Evolutionary conservation across 495 filamentous ascomycete species (phyloP).

Genomic region (Daldinia vernicosa): DNA sequence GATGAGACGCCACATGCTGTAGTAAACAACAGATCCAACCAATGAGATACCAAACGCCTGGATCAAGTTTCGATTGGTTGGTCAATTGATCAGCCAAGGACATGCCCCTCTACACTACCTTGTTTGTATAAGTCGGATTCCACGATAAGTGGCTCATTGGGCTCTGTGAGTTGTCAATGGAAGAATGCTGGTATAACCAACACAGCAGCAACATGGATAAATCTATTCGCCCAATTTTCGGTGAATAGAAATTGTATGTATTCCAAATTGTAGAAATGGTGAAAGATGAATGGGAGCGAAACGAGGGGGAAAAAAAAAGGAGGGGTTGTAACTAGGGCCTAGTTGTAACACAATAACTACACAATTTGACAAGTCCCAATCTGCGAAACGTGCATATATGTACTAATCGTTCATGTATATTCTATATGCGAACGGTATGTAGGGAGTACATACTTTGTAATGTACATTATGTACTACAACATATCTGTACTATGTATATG

Average conservation of each 20-base stretch:
- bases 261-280: neutral
- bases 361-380: neutral
- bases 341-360: neutral
- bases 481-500: no score
- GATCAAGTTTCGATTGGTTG: conserved; percentile 2
- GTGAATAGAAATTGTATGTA: conserved; percentile 5
- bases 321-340: neutral
- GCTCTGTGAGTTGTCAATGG: conserved; percentile 26
- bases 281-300: conserved; percentile 1
- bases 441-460: no score
- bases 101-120: neutral
- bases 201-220: neutral
- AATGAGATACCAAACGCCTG: neutral
- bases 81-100: neutral
- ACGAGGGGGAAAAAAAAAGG: neutral
- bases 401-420: neutral
- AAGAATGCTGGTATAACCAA: neutral
- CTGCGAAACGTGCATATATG: neutral
- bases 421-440: neutral
- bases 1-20: neutral
- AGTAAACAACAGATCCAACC: neutral
- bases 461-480: no score
- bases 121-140: neutral
- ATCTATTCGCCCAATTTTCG: conserved; percentile 16
- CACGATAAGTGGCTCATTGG: conserved; percentile 1